Conservation (phyloP, 2,329 filamentous ascomycete species). For the Monosporascus sp. region DNA sequence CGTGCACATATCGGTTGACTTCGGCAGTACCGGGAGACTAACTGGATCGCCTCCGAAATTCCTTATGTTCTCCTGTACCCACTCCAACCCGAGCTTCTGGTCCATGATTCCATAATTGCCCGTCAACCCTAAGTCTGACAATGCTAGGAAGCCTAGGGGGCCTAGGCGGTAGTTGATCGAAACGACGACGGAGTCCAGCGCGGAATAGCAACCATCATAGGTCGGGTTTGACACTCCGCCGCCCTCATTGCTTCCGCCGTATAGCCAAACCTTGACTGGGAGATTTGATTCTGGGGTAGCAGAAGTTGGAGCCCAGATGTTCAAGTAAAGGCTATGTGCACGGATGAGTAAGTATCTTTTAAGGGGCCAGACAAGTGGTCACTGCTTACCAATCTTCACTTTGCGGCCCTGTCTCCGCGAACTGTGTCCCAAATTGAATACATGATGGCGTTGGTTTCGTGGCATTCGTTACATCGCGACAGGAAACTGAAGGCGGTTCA, state of each 20-base stretch:
- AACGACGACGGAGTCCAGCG: conserved; percentile 20
- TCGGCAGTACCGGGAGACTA: conserved; percentile 2
- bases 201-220: conserved; percentile 19
- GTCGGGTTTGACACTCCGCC: conserved; percentile 18
- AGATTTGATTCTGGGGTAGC: conserved; percentile 14
- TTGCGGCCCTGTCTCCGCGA: conserved; percentile 6
- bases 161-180: conserved; percentile 37
- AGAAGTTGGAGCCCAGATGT: conserved; percentile 13
- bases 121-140: conserved; percentile 33
- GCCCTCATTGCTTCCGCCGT: conserved; percentile 17
- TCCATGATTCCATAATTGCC: conserved; percentile 48
- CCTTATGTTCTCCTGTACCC: conserved; percentile 43
- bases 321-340: conserved; percentile 12
- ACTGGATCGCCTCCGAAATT: conserved; percentile 39
- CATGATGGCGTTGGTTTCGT: conserved; percentile 10
- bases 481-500: conserved; percentile 3
- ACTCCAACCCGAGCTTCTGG: conserved; percentile 42
- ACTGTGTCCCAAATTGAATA: conserved; percentile 11
- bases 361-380: neutral
- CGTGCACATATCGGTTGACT: too few species aligned
- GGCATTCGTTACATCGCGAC: conserved; percentile 8
- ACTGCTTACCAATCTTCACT: conserved; percentile 14
- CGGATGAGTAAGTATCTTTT: neutral
- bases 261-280: conserved; percentile 21
- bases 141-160: conserved; percentile 41